phyloP scores from a whole-genome alignment of 2,329 filamentous ascomycete genomes.

The Alternaria arbusti region DNA sequence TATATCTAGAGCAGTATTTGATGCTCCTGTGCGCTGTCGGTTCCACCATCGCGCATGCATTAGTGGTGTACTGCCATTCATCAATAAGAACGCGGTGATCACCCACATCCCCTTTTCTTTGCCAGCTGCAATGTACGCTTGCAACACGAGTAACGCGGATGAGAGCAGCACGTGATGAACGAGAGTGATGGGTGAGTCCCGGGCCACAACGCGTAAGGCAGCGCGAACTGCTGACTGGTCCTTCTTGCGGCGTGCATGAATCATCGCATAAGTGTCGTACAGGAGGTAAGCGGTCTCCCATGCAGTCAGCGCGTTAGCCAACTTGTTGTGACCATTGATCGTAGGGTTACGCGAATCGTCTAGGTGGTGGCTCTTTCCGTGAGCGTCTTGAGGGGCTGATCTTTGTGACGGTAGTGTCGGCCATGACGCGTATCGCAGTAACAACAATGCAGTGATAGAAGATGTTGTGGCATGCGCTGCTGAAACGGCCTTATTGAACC shows the following conservation, averaged over 20 bases:
- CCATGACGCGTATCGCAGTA: background rate
- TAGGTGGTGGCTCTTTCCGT: background rate
- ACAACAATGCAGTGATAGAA: background rate
- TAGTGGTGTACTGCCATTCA: background rate
- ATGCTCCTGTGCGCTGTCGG: background rate
- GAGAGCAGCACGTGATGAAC: background rate
- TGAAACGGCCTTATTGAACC: background rate
- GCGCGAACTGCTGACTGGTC: background rate
- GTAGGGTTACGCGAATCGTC: background rate
- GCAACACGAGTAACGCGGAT: background rate
- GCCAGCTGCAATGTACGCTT: background rate
- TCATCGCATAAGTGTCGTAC: background rate
- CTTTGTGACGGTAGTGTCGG: background rate
- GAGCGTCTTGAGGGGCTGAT: background rate
- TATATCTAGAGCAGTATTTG: background rate
- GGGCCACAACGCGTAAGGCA: background rate
- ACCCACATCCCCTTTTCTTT: background rate
- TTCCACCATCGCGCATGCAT: constrained; percentile 1
- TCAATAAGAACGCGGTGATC: background rate
- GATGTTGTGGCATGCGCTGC: background rate
- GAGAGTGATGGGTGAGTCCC: background rate
- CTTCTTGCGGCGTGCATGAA: background rate
- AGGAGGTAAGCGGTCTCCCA: background rate
- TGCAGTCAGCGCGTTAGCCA: background rate
- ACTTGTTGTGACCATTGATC: background rate